These are phyloP conservation scores for Penicillium sumatraense DNA, from an alignment of 2,329 filamentous ascomycete genomes.

Conservation along the genomic window DNA sequence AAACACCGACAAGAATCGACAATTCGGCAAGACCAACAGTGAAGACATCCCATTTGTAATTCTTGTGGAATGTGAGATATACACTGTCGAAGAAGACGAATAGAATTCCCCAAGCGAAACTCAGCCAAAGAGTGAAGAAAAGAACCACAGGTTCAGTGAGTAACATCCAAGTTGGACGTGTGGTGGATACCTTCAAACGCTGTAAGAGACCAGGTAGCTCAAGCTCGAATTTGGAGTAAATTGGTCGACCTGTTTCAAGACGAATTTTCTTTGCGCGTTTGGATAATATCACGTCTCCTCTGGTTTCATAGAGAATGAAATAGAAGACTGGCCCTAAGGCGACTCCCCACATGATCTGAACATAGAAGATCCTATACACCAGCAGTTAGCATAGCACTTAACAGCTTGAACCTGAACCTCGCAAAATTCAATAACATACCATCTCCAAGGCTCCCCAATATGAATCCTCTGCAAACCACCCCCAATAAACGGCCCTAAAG, in stretches of 20 bases:
- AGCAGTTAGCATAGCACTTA: too few relatives aligned
- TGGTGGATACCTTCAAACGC: constrained; percentile 41
- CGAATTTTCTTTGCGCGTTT: constrained; percentile 42
- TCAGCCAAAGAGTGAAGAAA: neutral
- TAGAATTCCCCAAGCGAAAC: neutral
- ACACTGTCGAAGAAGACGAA: constrained; percentile 35
- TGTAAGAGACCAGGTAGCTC: constrained; percentile 19
- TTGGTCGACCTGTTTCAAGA: constrained; percentile 33
- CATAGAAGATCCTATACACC: constrained; percentile 49
- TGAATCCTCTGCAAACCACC: constrained; percentile 41
- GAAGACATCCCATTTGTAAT: constrained; percentile 37
- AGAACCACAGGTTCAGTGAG: neutral
- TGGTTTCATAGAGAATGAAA: constrained; percentile 38
- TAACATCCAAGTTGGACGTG: constrained; percentile 31
- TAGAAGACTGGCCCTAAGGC: neutral
- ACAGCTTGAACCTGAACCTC: too few relatives aligned
- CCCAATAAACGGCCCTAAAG: constrained; percentile 49
- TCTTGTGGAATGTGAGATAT: constrained; percentile 41
- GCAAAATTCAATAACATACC: constrained; percentile 30
- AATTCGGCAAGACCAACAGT: constrained; percentile 43
- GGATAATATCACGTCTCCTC: constrained; percentile 45
- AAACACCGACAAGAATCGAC: constrained; percentile 44
- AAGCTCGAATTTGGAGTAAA: constrained; percentile 26
- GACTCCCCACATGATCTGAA: constrained; percentile 45
- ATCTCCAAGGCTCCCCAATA: constrained; percentile 41